Evolutionary conservation across 2,329 filamentous ascomycete species (phyloP).

Genomic region (Beauveria asiatica): DNA sequence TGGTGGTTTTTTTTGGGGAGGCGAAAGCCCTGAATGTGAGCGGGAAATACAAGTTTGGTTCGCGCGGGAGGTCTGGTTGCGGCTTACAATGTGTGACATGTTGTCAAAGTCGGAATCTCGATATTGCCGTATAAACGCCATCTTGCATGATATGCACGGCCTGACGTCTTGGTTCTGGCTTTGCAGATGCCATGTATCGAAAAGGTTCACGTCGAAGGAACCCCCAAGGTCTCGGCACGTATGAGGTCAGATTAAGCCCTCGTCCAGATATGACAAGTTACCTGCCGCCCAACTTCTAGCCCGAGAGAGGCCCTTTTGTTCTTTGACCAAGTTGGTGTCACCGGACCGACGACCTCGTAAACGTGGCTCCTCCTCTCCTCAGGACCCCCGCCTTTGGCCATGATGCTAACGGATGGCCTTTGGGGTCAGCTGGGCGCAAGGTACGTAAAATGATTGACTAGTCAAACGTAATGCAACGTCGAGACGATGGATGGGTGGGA

Average conservation of each 20-base stretch:
- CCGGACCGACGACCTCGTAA: neutral
- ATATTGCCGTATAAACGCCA: constrained; percentile 39
- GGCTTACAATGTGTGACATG: constrained; percentile 32
- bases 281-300: neutral
- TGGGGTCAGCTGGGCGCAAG: neutral
- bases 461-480: neutral
- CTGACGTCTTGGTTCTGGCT: neutral
- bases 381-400: neutral
- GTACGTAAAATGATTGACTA: neutral
- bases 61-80: neutral
- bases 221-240: neutral
- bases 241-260: neutral
- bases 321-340: neutral
- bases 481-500: neutral
- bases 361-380: neutral
- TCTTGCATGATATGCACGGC: constrained; percentile 14
- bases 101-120: constrained; percentile 30
- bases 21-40: too few species aligned
- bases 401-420: neutral
- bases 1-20: constrained; percentile 14
- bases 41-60: neutral
- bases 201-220: too few species aligned
- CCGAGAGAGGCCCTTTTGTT: neutral
- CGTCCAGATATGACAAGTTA: neutral
- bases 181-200: neutral